phyloP scores from a whole-genome alignment of 768 basidiomycete genomes.

The Plicaturopsis crispa region DNA sequence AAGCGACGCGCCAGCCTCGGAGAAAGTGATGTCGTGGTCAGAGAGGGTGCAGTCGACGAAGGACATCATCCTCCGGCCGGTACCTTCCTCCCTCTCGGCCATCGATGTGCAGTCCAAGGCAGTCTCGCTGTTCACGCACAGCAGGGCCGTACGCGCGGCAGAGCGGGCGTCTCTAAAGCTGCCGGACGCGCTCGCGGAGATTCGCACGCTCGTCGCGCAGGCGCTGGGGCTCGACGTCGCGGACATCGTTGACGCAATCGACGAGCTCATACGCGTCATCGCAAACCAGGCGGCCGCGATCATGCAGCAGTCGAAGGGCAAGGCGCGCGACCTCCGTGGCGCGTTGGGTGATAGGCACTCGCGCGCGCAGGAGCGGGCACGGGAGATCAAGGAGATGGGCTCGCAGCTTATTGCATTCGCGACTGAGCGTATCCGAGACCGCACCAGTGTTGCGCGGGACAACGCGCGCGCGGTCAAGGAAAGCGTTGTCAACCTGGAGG shows the following conservation, averaged over 20 bases:
- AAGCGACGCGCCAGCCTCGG: slow-evolving; percentile 1
- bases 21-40: slow-evolving; percentile 11
- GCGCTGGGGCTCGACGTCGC: slow-evolving; percentile 41
- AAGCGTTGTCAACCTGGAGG: no score
- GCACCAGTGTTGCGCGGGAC: no score
- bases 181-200: slow-evolving; percentile 19
- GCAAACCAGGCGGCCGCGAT: slow-evolving; percentile 38
- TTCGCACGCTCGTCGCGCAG: slow-evolving; percentile 36
- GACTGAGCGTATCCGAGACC: no score
- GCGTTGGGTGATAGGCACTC: slow-evolving; percentile 42
- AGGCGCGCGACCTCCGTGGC: slow-evolving; percentile 34
- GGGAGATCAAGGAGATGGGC: slow-evolving; percentile 42
- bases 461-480: no score
- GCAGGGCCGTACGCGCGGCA: slow-evolving; percentile 15
- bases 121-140: slow-evolving; percentile 21
- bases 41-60: slow-evolving; percentile 22
- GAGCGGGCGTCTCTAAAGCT: slow-evolving; percentile 10
- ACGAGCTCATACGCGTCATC: slow-evolving; percentile 45
- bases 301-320: slow-evolving; percentile 42
- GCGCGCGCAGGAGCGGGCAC: slow-evolving; percentile 44
- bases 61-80: slow-evolving; percentile 29
- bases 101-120: slow-evolving; percentile 17
- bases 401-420: no score
- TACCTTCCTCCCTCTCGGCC: slow-evolving; percentile 15
- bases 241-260: slow-evolving; percentile 43